Conservation (phyloP, 73 alveolate species). For the Blepharisma japonicum region DNA sequence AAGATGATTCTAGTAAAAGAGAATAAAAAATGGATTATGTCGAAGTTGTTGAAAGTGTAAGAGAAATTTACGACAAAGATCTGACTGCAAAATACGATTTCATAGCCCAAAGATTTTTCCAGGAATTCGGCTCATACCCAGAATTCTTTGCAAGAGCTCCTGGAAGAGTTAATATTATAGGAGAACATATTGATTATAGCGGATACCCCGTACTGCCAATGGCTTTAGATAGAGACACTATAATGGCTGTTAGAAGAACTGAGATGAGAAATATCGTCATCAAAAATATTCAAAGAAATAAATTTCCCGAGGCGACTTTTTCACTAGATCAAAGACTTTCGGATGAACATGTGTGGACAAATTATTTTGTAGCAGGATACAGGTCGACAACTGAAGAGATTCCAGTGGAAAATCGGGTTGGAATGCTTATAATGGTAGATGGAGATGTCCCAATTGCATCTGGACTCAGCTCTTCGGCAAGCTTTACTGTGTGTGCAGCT, state of each 20-base stretch:
- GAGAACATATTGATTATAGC: constrained; percentile 91
- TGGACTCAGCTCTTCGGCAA: constrained; percentile 76
- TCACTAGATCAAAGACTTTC: constrained; percentile 58
- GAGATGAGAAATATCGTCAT: constrained; percentile 57
- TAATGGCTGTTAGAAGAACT: constrained; percentile 60
- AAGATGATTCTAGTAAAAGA: too few species aligned
- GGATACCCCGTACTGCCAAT: constrained; percentile 86
- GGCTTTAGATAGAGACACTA: constrained; percentile 79
- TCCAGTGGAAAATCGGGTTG: constrained; percentile 42
- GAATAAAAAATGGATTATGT: constrained; percentile 28
- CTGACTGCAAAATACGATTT: neutral
- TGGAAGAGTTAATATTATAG: constrained; percentile 91
- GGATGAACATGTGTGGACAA: constrained; percentile 53
- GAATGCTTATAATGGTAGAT: constrained; percentile 68
- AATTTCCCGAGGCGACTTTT: constrained; percentile 54
- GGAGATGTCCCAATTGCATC: constrained; percentile 85
- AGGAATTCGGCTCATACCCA: constrained; percentile 33
- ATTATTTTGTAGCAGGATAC: constrained; percentile 80
- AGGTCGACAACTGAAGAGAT: constrained; percentile 52
- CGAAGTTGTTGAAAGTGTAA: constrained; percentile 41
- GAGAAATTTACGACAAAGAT: constrained; percentile 41
- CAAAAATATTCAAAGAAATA: constrained; percentile 59
- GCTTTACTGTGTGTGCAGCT: constrained; percentile 77
- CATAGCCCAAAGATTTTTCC: constrained; percentile 32
- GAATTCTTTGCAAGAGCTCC: constrained; percentile 63